Conservation (phyloP, 163 green algal species). For the Scenedesmus sp. region DNA sequence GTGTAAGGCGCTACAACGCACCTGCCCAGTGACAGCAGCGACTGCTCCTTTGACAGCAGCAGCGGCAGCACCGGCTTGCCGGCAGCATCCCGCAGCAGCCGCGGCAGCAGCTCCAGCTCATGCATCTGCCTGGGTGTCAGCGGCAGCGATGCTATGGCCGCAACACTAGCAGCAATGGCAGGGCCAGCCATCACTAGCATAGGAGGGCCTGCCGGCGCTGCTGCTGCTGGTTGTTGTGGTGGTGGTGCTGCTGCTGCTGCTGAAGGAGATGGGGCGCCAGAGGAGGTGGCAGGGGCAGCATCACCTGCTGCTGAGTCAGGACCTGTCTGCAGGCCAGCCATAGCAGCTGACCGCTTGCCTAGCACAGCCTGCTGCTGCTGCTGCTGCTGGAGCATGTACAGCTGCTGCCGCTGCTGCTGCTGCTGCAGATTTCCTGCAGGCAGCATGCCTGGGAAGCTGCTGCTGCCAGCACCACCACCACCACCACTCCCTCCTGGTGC, state of each 20-base stretch:
- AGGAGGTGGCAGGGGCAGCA: neutral
- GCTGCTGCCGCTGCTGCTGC: neutral
- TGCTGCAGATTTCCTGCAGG: neutral
- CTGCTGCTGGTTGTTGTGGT: neutral
- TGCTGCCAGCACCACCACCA: slow-evolving; percentile 20
- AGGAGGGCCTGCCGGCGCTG: neutral
- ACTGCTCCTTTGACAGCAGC: neutral
- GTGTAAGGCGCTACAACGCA: neutral
- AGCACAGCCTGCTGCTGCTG: slow-evolving; percentile 17
- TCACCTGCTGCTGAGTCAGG: neutral
- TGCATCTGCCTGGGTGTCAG: neutral
- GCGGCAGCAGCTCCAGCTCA: slow-evolving; percentile 20
- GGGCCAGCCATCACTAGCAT: neutral
- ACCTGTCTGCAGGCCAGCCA: neutral
- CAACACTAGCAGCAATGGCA: slow-evolving; percentile 2
- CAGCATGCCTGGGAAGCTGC: neutral
- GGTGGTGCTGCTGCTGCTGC: neutral
- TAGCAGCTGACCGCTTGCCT: slow-evolving; percentile 24
- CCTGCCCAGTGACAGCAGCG: slow-evolving; percentile 33
- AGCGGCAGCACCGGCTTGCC: slow-evolving; percentile 26
- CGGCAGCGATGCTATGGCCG: neutral
- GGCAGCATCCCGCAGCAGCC: neutral
- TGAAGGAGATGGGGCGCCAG: neutral
- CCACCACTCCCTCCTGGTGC: neutral
- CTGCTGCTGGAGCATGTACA: neutral